Conservation (phyloP, 1,284 basidiomycete genomes). For the Leccinum pachyderme region DNA sequence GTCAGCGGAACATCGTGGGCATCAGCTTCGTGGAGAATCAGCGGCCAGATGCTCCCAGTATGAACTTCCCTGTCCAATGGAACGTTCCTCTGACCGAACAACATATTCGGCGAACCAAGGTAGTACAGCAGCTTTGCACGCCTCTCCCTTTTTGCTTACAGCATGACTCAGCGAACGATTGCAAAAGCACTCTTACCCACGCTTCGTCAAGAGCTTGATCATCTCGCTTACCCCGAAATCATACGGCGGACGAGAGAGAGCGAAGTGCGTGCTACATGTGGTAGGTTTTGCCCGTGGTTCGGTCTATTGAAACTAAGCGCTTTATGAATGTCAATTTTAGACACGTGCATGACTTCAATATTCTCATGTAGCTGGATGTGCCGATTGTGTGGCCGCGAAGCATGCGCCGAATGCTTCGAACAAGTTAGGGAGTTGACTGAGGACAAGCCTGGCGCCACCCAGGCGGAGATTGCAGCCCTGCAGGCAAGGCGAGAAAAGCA, state of each 20-base stretch:
- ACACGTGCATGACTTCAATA: slow-evolving; percentile 90
- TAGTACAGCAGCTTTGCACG: slow-evolving; percentile 29
- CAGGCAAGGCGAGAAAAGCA: slow-evolving; percentile 58
- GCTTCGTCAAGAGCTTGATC: slow-evolving; percentile 66
- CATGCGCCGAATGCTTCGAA: slow-evolving; percentile 80
- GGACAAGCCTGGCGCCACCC: slow-evolving; percentile 46
- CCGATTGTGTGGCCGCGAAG: slow-evolving; percentile 84
- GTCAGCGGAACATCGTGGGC: slow-evolving; percentile 54
- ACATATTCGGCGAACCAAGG: slow-evolving; percentile 61
- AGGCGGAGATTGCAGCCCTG: slow-evolving; percentile 46
- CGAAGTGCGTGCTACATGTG: slow-evolving; percentile 80
- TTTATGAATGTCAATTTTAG: slow-evolving; percentile 38
- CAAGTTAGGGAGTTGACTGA: slow-evolving; percentile 66
- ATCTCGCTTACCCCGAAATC: slow-evolving; percentile 59
- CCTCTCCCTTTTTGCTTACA: slow-evolving; percentile 7
- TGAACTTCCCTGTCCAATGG: slow-evolving; percentile 69
- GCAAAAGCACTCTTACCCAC: slow-evolving; percentile 69
- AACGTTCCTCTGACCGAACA: slow-evolving; percentile 50
- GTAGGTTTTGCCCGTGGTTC: slow-evolving; percentile 43
- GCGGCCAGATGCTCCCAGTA: slow-evolving; percentile 52
- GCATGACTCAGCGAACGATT: slow-evolving; percentile 53
- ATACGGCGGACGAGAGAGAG: slow-evolving; percentile 74
- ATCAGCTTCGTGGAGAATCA: slow-evolving; percentile 67
- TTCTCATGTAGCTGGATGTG: slow-evolving; percentile 92
- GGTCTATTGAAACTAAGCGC: slow-evolving; percentile 4